Evolutionary conservation across 2,329 filamentous ascomycete species (phyloP), one percentile per base, ranked within the genome.

Genomic region (Lasiodiplodia sp.): DNA sequence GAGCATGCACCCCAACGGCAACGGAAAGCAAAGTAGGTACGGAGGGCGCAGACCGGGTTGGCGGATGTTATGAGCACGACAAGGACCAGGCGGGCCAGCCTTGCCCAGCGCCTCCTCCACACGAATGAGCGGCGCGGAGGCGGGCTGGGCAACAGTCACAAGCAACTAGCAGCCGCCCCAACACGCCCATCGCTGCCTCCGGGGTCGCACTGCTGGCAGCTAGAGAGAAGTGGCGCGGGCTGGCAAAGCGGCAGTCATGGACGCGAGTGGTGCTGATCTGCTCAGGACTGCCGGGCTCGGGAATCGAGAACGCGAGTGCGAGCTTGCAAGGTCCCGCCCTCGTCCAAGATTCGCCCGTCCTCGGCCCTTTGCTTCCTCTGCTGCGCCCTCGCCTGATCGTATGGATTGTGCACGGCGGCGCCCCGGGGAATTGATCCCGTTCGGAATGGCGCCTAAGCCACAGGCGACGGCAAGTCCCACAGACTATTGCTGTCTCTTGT

Each of bases 1-100:
- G 60, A 64, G 60, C 31, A 64, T 28, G 58, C 25, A 51, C 58
- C 58, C 58, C 58, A 63, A 63, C 58, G 47, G 60, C 25, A 31
- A 57, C 55, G 55, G 31, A 47, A 38, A 18, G 18, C 40, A 51
- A 51, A 63, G 58, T 37, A 63, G 57, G 57, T 62, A 47, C 57
- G 57, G 57, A 34, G 57, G 37, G 58, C 40, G 37, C 11, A 38
- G 47, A 64, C 60, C 60, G 47, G 60, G 60, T 49, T 37, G 60
- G 44, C 60, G 60, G 60, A 23, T 7, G 58, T 51, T 51, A 49
- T 16, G 57, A 44, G n/a, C 56, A 40, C 31, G 31, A 34, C 28
- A 28, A 28, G 31, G 31, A 34, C 56, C 37, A 28, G 49, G 40
- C 38, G 21, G 34, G 14, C 57, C 58, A 63, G 58, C 57, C 57